Evolutionary conservation across 2,329 filamentous ascomycete species (phyloP).

Genomic region (Arthroderma uncinatum): DNA sequence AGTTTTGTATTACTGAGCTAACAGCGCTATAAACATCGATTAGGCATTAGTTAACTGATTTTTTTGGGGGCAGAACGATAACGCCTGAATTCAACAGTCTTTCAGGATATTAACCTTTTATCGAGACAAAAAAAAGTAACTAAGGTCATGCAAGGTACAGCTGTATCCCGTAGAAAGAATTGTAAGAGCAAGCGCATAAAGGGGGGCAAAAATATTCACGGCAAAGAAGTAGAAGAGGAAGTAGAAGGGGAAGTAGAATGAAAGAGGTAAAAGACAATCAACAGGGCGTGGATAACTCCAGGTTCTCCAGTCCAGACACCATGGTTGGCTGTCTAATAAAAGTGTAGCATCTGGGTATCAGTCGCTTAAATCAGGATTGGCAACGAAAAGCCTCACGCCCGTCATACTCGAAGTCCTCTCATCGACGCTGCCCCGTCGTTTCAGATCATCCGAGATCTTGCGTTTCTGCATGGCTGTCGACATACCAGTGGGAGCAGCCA

Average conservation of each 20-base stretch:
- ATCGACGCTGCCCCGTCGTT: constrained; percentile 39
- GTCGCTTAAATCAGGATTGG: constrained; percentile 39
- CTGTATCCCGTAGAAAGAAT: neutral
- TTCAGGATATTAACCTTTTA: neutral
- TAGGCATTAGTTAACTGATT: neutral
- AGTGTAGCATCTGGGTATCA: constrained; percentile 11
- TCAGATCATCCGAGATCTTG: constrained; percentile 35
- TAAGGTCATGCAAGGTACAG: neutral
- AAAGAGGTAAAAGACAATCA: neutral
- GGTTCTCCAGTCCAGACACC: neutral
- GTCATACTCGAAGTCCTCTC: constrained; percentile 40
- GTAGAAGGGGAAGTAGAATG: neutral
- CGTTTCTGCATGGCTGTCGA: constrained; percentile 30
- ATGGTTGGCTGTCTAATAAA: neutral
- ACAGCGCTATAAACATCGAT: neutral
- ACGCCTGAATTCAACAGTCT: neutral
- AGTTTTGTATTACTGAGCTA: neutral
- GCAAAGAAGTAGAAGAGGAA: neutral
- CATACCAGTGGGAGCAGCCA: constrained; percentile 36
- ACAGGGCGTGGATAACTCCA: neutral
- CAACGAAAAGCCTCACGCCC: constrained; percentile 37
- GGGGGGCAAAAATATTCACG: neutral
- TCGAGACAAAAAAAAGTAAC: neutral
- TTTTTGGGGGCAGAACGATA: neutral
- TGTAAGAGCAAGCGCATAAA: neutral